Evolutionary conservation across 129 eudicot genomes (phyloP).

Genomic region (Artemisia tridentata): DNA sequence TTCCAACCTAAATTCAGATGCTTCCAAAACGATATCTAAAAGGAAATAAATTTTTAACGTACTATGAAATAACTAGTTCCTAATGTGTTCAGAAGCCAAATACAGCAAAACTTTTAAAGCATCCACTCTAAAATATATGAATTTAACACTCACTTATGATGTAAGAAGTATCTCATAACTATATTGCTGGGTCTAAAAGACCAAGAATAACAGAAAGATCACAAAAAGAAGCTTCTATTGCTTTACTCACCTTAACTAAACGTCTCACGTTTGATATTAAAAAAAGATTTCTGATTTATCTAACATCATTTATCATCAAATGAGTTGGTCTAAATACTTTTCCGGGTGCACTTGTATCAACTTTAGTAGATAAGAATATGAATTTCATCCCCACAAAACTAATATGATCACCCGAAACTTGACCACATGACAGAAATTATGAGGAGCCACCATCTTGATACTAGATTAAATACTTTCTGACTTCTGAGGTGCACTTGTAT

Average conservation of each 20-base stretch:
- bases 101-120: neutral
- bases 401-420: too few species aligned
- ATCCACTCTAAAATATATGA: neutral
- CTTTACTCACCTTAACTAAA: neutral
- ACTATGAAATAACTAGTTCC: neutral
- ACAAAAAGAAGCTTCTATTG: neutral
- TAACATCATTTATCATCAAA: neutral
- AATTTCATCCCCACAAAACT: neutral
- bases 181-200: neutral
- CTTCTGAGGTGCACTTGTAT: neutral
- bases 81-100: neutral
- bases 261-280: neutral
- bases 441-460: too few species aligned
- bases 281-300: neutral
- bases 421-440: too few species aligned
- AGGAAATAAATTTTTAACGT: neutral
- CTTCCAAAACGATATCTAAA: neutral
- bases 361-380: neutral
- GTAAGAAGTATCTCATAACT: neutral
- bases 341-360: conserved; percentile 1
- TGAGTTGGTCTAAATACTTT: neutral
- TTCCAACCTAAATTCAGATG: neutral
- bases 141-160: neutral
- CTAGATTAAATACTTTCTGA: neutral
- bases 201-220: neutral